Base-by-base conservation (phyloP, 176 grass and related monocot species). In the Carex cristatella region DNA sequence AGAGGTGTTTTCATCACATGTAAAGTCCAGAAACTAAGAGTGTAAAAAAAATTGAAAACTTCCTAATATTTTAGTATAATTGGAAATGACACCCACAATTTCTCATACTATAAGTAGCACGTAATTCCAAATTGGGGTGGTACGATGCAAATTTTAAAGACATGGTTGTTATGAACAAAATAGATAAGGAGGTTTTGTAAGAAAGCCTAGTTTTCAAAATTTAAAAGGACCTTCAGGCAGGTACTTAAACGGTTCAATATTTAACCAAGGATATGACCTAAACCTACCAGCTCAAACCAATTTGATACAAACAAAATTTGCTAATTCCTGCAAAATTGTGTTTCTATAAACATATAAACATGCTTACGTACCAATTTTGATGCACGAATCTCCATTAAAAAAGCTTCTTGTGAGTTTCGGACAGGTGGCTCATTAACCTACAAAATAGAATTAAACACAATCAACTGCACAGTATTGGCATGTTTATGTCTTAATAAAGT, bases 361-460 rank as follows among this genome's bases (percentile, higher is more conserved):
- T 55, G 51, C 18, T 13, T 1, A 28, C 60, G 3, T 83, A 83
- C 87, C 87, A 89, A 65, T 75, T 85, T 81, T 57, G 83, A 44
- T 37, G 81, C 81, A 53, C 81, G 81, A 6, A 83, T 83, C 1
- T 83, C 81, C 81, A 83, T 85, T 69, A 76, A 14, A 40, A 85
- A 74, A 16, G 86, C 88, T 83, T 94, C 92, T 90, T 95, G 89
- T 16, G 96, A 89, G 89, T 98, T 95, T 14, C 91, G 91, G 56
- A 95, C 89, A 14, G 95, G 93, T 23, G 91, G 89, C 7, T 98
- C 95, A 80, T 83, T 95, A 61, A 98, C 93, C 95, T 98, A 42
- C 54, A 7, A 46, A 81, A 86, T 38, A 54, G 7, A 51, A 75
- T 75, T 54, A 5, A 75, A 75, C n/a, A 74, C 18, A 51, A 74